Evolutionary conservation across 345 rosid species (phyloP).

Genomic region (Eucalyptus erythrocorys): DNA sequence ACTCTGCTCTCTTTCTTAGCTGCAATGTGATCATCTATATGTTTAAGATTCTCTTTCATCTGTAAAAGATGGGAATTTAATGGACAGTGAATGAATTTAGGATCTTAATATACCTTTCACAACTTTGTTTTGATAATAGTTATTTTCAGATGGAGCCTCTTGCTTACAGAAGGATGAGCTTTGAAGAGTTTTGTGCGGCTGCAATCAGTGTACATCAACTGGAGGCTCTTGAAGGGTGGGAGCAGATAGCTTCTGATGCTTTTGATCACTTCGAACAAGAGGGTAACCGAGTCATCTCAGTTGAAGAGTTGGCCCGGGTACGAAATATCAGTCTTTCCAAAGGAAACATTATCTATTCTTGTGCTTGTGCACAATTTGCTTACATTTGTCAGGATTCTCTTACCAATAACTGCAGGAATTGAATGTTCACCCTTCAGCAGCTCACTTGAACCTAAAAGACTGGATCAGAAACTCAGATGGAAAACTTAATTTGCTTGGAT

Average conservation of each 20-base stretch:
- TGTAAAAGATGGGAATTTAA: neutral
- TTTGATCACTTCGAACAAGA: constrained; percentile 79
- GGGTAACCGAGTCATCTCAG: constrained; percentile 68
- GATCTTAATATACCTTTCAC: neutral
- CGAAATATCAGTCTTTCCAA: neutral
- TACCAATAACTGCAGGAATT: constrained; percentile 30
- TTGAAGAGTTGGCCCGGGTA: constrained; percentile 78
- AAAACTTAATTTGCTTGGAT: constrained; percentile 77
- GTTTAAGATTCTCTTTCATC: neutral
- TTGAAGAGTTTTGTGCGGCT: constrained; percentile 91
- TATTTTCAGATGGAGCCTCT: constrained; percentile 69
- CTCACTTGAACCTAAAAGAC: constrained; percentile 54
- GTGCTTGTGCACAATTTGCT: neutral
- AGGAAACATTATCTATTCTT: neutral
- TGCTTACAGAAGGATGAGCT: constrained; percentile 49
- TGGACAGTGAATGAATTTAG: neutral
- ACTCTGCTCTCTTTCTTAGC: neutral
- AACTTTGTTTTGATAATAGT: neutral
- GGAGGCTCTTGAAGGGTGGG: constrained; percentile 88
- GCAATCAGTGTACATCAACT: constrained; percentile 71
- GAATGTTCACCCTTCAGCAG: constrained; percentile 63
- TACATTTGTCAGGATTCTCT: neutral
- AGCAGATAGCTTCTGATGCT: constrained; percentile 49
- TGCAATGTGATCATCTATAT: neutral
- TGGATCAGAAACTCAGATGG: constrained; percentile 88